Conservation (phyloP, 1,284 basidiomycete genomes). For the Coniferiporia sulphurascens region DNA sequence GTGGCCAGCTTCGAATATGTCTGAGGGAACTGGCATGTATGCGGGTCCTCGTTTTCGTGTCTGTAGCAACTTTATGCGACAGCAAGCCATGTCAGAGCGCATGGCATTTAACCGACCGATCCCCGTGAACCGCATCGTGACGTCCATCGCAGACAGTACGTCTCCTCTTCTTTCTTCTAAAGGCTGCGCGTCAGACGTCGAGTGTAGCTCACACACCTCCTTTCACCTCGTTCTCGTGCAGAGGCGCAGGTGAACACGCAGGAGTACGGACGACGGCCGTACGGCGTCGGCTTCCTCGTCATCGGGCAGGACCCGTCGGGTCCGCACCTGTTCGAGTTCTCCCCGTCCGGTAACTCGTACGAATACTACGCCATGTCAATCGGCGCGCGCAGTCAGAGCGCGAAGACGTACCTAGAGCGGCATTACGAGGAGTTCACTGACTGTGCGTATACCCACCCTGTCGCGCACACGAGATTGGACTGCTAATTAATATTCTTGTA, state of each 20-base stretch:
- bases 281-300: constrained; percentile 98
- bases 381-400: constrained; percentile 94
- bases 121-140: constrained; percentile 90
- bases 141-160: constrained; percentile 91
- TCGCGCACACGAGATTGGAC: neutral
- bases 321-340: constrained; percentile 98
- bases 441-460: constrained; percentile 48
- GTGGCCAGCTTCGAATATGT: constrained; percentile 17
- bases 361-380: constrained; percentile 99
- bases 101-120: constrained; percentile 95
- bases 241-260: constrained; percentile 99
- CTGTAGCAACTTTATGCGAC: constrained; percentile 95
- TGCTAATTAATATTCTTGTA: constrained; percentile 1
- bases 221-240: constrained; percentile 31
- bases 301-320: constrained; percentile 94
- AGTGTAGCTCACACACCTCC: constrained; percentile 9
- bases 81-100: constrained; percentile 93
- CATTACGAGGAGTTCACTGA: constrained; percentile 85
- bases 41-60: neutral
- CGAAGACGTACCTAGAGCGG: constrained; percentile 97
- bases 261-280: constrained; percentile 95
- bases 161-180: constrained; percentile 19
- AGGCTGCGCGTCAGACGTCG: neutral
- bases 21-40: neutral
- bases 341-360: constrained; percentile 94